A percentile compares a stretch with the other conserved stretches of the same genome.
Conservation (phyloP, 2,329 filamentous ascomycete species). For the Reticulascus tulasneorum region DNA sequence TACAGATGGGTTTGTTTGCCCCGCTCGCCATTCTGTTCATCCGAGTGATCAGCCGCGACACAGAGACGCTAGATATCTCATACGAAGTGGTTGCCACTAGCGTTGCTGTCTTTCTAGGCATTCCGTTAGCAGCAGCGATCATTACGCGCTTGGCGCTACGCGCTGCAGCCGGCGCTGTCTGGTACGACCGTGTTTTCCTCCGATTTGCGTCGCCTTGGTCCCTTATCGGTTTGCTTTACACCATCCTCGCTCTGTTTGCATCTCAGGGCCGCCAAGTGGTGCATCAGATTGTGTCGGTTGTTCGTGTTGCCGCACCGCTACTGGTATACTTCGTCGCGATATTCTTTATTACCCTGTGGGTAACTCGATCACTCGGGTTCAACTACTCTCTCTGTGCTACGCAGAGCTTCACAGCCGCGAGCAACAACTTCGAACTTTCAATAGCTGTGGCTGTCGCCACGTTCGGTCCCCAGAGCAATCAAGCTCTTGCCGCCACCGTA, state of each 20-base stretch:
- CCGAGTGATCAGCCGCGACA: conserved; percentile 52
- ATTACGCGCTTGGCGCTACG: conserved; percentile 60
- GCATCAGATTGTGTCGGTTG: conserved; percentile 70
- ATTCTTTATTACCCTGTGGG: conserved; percentile 60
- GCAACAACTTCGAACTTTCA: conserved; percentile 81
- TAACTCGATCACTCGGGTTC: conserved; percentile 59
- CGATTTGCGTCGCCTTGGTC: conserved; percentile 63
- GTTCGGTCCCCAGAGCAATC: conserved; percentile 66
- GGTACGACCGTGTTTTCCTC: conserved; percentile 65
- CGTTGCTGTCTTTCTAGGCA: conserved; percentile 73
- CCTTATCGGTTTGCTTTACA: conserved; percentile 72
- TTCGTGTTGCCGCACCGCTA: conserved; percentile 69
- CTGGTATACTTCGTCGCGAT: conserved; percentile 70
- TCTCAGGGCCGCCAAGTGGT: conserved; percentile 69
- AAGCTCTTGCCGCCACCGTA: conserved; percentile 71
- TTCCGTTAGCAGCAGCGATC: conserved; percentile 69
- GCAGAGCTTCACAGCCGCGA: conserved; percentile 76
- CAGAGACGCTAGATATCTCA: conserved; percentile 27
- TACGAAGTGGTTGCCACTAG: conserved; percentile 66
- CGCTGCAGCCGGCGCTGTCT: conserved; percentile 43
- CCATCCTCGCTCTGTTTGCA: conserved; percentile 73
- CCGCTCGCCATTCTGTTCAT: conserved; percentile 62
- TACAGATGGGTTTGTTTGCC: conserved; percentile 64
- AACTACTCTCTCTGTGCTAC: conserved; percentile 63
- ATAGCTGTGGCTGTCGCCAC: conserved; percentile 75